Conservation (phyloP, 257 asterid species). For the Solanum chmielewskii region DNA sequence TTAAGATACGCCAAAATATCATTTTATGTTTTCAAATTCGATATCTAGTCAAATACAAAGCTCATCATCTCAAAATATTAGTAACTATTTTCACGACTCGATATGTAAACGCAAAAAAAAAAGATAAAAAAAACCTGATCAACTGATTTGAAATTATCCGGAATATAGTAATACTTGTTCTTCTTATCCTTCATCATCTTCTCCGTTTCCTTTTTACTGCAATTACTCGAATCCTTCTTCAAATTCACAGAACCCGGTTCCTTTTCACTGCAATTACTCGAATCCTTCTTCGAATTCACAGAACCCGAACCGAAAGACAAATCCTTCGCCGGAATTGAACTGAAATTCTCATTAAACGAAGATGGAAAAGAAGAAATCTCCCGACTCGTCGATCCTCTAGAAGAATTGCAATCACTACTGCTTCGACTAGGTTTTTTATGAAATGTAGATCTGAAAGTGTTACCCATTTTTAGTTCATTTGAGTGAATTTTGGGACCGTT, state of each 20-base stretch:
- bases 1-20: neutral
- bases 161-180: conserved; percentile 46
- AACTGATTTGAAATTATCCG: conserved; percentile 52
- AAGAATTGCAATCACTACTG: neutral
- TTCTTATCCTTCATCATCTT: neutral
- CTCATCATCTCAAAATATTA: neutral
- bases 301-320: neutral
- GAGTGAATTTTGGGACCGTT: neutral
- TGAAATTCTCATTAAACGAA: neutral
- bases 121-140: conserved; percentile 40
- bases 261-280: conserved; percentile 1
- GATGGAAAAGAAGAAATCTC: neutral
- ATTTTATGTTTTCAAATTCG: neutral
- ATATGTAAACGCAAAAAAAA: neutral
- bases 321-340: neutral
- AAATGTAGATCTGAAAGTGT: neutral
- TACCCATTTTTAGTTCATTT: neutral
- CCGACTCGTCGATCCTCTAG: neutral
- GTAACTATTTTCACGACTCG: neutral
- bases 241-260: neutral
- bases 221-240: conserved; percentile 6
- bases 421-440: neutral
- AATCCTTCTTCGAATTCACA: neutral
- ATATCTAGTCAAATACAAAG: neutral
- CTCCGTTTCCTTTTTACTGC: neutral